These are phyloP conservation scores for Trebouxiophyceae sp. DNA, from an alignment of 163 green algal species.

Conservation along the genomic window DNA sequence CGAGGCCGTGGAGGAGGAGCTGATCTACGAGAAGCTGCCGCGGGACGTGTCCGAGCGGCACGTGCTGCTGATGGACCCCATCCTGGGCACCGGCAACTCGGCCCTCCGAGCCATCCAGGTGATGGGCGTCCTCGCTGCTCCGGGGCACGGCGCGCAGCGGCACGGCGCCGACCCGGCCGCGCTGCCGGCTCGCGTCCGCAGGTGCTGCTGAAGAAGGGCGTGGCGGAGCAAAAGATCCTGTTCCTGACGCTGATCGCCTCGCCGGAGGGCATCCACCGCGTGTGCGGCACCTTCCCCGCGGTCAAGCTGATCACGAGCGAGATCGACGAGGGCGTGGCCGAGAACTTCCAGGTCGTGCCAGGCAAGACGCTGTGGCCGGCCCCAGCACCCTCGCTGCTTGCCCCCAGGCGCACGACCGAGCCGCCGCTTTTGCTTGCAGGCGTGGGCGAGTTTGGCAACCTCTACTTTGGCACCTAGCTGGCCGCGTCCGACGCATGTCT, in stretches of 20 bases:
- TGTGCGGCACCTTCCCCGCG: slow-evolving; percentile 40
- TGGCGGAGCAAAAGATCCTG: slow-evolving; percentile 81
- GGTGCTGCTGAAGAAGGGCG: slow-evolving; percentile 79
- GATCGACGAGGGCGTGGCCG: slow-evolving; percentile 81
- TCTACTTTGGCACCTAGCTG: slow-evolving; percentile 59
- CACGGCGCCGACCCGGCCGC: too few species aligned
- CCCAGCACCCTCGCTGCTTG: neutral
- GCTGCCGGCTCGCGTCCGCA: slow-evolving; percentile 31
- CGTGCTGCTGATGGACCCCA: slow-evolving; percentile 95
- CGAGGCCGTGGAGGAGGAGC: slow-evolving; percentile 26
- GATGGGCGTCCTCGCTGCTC: too few species aligned
- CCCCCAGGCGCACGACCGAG: neutral
- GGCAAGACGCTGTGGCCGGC: slow-evolving; percentile 26
- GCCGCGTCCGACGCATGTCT: too few species aligned
- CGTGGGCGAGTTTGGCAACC: slow-evolving; percentile 81
- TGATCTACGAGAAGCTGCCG: slow-evolving; percentile 90
- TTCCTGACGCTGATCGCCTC: slow-evolving; percentile 91
- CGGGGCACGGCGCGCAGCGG: too few species aligned
- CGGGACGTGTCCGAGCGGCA: slow-evolving; percentile 82
- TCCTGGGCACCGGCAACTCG: slow-evolving; percentile 84
- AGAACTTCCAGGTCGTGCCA: slow-evolving; percentile 75
- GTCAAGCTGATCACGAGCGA: slow-evolving; percentile 90
- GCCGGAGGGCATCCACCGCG: slow-evolving; percentile 79
- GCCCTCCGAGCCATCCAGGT: slow-evolving; percentile 69
- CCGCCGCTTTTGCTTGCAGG: slow-evolving; percentile 7